Percentiles rank a stretch among this genome's conserved stretches.
These are phyloP conservation scores for Alternaria sp. DNA, from an alignment of 2,329 filamentous ascomycete species.

Conservation along the genomic window DNA sequence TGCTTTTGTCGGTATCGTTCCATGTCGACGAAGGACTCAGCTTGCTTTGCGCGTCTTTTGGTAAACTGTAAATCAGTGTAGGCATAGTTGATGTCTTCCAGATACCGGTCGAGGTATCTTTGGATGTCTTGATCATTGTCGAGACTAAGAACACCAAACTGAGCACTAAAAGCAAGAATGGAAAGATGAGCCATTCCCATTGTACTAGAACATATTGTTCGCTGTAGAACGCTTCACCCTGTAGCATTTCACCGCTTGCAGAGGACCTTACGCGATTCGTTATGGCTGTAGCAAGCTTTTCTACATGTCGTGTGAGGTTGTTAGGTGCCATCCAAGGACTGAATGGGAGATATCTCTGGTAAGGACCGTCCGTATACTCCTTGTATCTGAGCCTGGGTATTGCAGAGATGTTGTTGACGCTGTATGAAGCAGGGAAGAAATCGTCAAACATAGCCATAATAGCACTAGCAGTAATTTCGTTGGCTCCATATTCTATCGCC, in stretches of 20 bases:
- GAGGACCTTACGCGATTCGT: slow-evolving; percentile 24
- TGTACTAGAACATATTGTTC: slow-evolving; percentile 40
- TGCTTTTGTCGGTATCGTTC: not conserved
- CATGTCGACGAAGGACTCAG: slow-evolving; percentile 17
- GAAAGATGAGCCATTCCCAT: slow-evolving; percentile 46
- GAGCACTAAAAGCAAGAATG: slow-evolving; percentile 30
- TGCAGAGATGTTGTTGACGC: too few relatives aligned
- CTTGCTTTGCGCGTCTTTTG: slow-evolving; percentile 24
- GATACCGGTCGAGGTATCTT: slow-evolving; percentile 29
- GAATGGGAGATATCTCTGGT: slow-evolving; percentile 2
- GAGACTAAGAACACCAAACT: slow-evolving; percentile 35
- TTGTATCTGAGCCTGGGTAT: slow-evolving; percentile 11
- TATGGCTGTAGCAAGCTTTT: slow-evolving; percentile 27
- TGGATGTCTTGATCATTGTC: slow-evolving; percentile 30
- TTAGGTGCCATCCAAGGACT: slow-evolving; percentile 30
- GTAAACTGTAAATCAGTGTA: slow-evolving; percentile 27
- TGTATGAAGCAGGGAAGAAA: too few relatives aligned
- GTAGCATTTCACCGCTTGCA: slow-evolving; percentile 5
- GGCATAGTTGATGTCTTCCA: slow-evolving; percentile 36
- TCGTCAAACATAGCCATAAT: accelerated
- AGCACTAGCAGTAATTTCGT: slow-evolving; percentile 6
- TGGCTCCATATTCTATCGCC: slow-evolving; percentile 17
- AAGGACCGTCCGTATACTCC: too few relatives aligned
- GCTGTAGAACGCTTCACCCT: slow-evolving; percentile 23
- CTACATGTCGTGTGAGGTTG: slow-evolving; percentile 27